phyloP scores from a whole-genome alignment of 2,329 filamentous ascomycete genomes.

The Botrytis elliptica region DNA sequence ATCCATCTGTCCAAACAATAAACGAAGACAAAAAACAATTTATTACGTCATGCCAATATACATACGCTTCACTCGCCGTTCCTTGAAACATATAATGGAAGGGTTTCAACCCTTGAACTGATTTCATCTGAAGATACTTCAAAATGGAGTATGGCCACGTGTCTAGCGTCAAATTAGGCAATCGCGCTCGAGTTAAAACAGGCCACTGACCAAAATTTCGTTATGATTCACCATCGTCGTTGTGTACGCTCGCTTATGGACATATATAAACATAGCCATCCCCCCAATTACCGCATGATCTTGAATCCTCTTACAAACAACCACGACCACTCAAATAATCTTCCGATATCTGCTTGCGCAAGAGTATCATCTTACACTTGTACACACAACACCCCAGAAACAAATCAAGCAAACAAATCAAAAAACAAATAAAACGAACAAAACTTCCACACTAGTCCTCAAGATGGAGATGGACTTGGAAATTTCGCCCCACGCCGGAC shows the following conservation, averaged over 20 bases:
- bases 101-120: background rate
- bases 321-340: background rate
- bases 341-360: background rate
- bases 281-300: background rate
- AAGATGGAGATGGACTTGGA: slow-evolving; percentile 13
- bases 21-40: background rate
- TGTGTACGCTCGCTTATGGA: background rate
- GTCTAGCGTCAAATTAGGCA: slow-evolving; percentile 16
- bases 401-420: background rate
- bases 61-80: background rate
- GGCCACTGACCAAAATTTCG: background rate
- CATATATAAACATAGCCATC: slow-evolving; percentile 2
- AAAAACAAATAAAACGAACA: background rate
- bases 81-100: background rate
- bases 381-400: background rate
- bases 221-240: slow-evolving; percentile 16
- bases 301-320: background rate
- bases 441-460: background rate
- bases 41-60: background rate
- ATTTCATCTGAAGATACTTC: slow-evolving; percentile 6
- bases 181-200: background rate
- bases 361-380: background rate
- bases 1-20: background rate
- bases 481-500: slow-evolving; percentile 1
- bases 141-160: slow-evolving; percentile 18